phyloP scores from a whole-genome alignment of 208 protist genomes.

The Trichomonas vaginalis region DNA sequence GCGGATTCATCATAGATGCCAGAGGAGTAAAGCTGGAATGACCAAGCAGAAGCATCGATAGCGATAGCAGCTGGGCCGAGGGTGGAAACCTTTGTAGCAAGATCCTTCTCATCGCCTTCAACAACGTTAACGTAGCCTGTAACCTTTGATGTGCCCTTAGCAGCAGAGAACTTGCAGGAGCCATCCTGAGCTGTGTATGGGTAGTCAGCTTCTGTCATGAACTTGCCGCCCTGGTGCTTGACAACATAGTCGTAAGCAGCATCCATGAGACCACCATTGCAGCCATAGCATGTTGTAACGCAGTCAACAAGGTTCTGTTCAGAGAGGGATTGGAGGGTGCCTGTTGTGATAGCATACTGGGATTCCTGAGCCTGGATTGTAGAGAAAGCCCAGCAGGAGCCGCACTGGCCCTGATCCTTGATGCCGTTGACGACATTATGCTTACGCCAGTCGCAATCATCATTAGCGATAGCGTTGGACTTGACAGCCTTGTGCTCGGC shows the following conservation, averaged over 20 bases:
- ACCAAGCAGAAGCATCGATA: conserved; percentile 27
- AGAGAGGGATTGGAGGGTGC: conserved; percentile 44
- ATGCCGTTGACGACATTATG: conserved; percentile 38
- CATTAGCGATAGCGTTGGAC: not conserved
- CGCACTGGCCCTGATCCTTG: conserved; percentile 49
- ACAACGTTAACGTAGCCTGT: conserved; percentile 17
- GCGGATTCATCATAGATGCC: conserved; percentile 28
- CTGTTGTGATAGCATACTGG: conserved; percentile 10
- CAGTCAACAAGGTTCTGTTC: conserved; percentile 32
- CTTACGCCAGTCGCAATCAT: conserved; percentile 43
- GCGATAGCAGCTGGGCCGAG: conserved; percentile 24
- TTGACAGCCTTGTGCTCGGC: not conserved
- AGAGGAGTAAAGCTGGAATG: conserved; percentile 30
- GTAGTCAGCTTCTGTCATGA: conserved; percentile 35
- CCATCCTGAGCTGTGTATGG: conserved; percentile 34
- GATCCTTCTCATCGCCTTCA: conserved; percentile 5
- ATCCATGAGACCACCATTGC: conserved; percentile 20
- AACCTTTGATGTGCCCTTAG: not conserved
- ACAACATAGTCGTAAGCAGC: conserved; percentile 16
- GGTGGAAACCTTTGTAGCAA: not conserved
- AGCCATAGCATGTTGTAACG: conserved; percentile 16
- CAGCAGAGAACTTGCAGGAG: not conserved
- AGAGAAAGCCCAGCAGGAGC: conserved; percentile 45
- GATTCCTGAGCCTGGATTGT: conserved; percentile 34
- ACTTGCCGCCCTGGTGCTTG: conserved; percentile 17